These are phyloP conservation scores for Balansia obtecta DNA, from an alignment of 2,329 filamentous ascomycete species.

Conservation along the genomic window DNA sequence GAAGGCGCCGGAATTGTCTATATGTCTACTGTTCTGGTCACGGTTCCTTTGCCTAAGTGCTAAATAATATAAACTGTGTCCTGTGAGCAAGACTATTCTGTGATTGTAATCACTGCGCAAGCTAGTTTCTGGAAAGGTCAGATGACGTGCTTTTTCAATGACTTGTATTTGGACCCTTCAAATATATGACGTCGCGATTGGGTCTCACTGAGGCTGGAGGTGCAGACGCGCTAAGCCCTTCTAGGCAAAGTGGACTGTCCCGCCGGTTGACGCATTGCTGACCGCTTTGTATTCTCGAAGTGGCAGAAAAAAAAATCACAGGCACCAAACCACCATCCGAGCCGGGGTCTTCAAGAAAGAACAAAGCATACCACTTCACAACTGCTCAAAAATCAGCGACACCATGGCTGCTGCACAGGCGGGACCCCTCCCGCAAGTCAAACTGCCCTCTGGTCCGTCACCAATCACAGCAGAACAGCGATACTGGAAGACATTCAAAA, in stretches of 20 bases:
- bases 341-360: neutral
- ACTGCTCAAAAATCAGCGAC: constrained; percentile 18
- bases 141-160: too few species aligned
- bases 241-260: neutral
- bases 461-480: constrained; percentile 82
- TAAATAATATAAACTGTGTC: too few species aligned
- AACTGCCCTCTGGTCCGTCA: constrained; percentile 70
- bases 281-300: constrained; percentile 15
- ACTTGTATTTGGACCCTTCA: too few species aligned
- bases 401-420: constrained; percentile 57
- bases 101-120: too few species aligned
- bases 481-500: constrained; percentile 95
- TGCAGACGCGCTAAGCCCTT: constrained; percentile 3
- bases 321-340: neutral
- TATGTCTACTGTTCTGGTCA: too few species aligned
- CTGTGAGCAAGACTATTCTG: too few species aligned
- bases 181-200: too few species aligned
- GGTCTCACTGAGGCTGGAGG: neutral
- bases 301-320: constrained; percentile 18
- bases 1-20: too few species aligned
- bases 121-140: too few species aligned
- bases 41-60: too few species aligned
- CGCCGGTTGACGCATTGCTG: constrained; percentile 5
- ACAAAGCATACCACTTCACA: neutral
- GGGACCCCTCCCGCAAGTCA: constrained; percentile 65